Evolutionary conservation across 169 alveolate genomes (phyloP).

Genomic region (Ichthyophthirius multifiliis): DNA sequence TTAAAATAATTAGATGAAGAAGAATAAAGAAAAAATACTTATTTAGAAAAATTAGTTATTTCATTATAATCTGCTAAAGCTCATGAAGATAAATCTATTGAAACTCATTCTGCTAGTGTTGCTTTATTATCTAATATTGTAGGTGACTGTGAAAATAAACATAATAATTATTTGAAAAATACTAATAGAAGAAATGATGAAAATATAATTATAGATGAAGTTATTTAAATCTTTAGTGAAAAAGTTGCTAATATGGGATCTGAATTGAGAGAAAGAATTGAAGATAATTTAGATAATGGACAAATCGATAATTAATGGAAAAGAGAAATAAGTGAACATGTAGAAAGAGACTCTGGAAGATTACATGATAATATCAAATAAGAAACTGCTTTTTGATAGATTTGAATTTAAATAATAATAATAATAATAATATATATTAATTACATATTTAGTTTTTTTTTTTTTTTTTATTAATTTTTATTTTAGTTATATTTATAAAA

Average conservation of each 20-base stretch:
- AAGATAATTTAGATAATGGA: neutral
- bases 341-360: neutral
- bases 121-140: neutral
- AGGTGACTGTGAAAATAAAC: neutral
- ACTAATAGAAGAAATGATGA: conserved; percentile 3
- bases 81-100: neutral
- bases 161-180: neutral
- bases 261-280: neutral
- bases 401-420: too few species aligned
- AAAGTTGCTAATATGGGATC: neutral
- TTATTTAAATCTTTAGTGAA: neutral
- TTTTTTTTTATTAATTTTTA: too few species aligned
- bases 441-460: too few species aligned
- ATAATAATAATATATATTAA: too few species aligned
- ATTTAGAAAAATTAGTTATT: neutral
- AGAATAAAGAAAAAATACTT: neutral
- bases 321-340: neutral
- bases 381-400: too few species aligned
- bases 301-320: neutral
- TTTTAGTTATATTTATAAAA: too few species aligned
- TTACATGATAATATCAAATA: too few species aligned
- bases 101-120: neutral
- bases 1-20: neutral
- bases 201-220: neutral
- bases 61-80: conserved; percentile 1